Percentiles rank a stretch among this genome's conserved stretches.
phyloP scores from a whole-genome alignment of 352 stramenopile species.

The Phytophthora syringae region DNA sequence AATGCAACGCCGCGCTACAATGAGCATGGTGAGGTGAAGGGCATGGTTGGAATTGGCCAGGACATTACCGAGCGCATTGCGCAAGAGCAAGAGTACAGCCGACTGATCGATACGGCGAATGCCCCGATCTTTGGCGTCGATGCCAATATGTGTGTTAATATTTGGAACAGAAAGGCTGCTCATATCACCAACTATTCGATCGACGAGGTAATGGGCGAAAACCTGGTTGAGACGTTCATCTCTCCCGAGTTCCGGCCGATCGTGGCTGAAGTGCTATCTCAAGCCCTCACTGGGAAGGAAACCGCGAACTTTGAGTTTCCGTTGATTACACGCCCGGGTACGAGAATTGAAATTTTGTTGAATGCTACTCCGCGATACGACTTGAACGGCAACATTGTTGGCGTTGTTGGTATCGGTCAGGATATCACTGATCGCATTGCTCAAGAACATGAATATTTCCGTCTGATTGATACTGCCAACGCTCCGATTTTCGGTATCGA shows the following conservation, averaged over 20 bases:
- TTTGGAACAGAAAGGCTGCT: constrained; percentile 91
- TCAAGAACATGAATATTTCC: constrained; percentile 87
- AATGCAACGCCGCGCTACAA: constrained; percentile 63
- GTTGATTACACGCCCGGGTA: constrained; percentile 75
- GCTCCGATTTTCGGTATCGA: constrained; percentile 89
- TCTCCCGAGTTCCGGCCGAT: constrained; percentile 77
- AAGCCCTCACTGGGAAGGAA: constrained; percentile 72
- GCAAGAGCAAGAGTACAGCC: too few species aligned
- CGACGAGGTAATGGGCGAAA: constrained; percentile 85
- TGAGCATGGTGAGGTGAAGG: too few species aligned
- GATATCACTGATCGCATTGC: constrained; percentile 78
- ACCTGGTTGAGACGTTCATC: constrained; percentile 90
- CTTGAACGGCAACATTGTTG: constrained; percentile 65
- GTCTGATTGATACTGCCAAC: constrained; percentile 76
- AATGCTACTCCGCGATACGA: constrained; percentile 49
- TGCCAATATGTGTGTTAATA: constrained; percentile 74
- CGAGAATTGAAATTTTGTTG: constrained; percentile 57
- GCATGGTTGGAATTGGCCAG: too few species aligned
- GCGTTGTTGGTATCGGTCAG: constrained; percentile 71
- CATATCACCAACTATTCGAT: constrained; percentile 91
- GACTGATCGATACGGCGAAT: constrained; percentile 85
- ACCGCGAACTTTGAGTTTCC: constrained; percentile 92
- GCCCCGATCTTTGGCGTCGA: constrained; percentile 74
- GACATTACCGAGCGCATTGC: too few species aligned
- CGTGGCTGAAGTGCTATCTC: constrained; percentile 78